Percentiles rank a stretch among this genome's conserved stretches.
Conservation (phyloP, 164 flowering plant species). For the Dillenia suffruticosa region DNA sequence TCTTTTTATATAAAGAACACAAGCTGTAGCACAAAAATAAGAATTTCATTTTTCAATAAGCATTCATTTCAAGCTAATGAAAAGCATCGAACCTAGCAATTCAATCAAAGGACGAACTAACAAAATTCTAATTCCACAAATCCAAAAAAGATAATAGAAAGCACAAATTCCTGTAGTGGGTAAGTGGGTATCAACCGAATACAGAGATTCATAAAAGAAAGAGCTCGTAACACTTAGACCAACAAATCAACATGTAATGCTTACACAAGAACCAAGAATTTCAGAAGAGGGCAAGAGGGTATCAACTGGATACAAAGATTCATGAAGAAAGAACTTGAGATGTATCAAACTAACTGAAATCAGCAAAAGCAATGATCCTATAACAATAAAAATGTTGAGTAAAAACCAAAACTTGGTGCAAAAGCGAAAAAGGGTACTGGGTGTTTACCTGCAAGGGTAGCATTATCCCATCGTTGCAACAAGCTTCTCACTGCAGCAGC, state of each 20-base stretch:
- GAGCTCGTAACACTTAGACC: background rate
- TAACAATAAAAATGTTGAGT: background rate
- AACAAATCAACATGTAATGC: no score
- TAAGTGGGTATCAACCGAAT: background rate
- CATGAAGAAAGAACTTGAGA: background rate
- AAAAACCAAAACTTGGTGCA: background rate
- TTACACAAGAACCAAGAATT: no score
- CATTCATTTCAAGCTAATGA: background rate
- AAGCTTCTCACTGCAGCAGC: slow-evolving; percentile 87
- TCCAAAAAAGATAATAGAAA: background rate
- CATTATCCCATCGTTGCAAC: slow-evolving; percentile 98
- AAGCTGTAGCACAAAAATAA: slow-evolving; percentile 28
- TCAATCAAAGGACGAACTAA: background rate
- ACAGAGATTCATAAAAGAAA: background rate
- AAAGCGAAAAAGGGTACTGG: background rate
- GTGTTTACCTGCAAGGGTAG: slow-evolving; percentile 84
- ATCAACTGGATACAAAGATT: background rate
- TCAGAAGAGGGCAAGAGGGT: no score
- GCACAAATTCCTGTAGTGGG: background rate
- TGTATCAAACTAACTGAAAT: background rate
- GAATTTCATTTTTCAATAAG: background rate
- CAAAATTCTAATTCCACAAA: background rate
- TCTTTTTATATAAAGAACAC: slow-evolving; percentile 53
- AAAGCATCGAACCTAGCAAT: background rate
- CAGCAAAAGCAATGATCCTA: background rate